These are phyloP conservation scores for Phytophthora fragariae DNA, from an alignment of 352 stramenopile species.

Conservation along the genomic window DNA sequence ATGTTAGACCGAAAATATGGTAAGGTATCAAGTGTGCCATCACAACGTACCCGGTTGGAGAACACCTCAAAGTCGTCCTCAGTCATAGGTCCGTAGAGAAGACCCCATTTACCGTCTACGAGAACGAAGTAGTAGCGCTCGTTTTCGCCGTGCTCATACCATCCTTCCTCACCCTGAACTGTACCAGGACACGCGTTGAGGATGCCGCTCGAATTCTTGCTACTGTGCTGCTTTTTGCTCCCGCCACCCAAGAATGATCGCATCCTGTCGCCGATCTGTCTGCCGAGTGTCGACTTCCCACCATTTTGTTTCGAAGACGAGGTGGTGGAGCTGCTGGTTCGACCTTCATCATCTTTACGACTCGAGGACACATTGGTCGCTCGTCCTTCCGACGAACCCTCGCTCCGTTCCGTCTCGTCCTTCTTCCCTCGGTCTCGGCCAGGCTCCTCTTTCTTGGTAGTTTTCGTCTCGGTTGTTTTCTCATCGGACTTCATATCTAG, in stretches of 20 bases:
- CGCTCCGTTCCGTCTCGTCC: conserved; percentile 32
- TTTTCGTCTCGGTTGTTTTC: conserved; percentile 21
- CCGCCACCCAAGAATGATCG: conserved; percentile 75
- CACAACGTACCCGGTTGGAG: conserved; percentile 66
- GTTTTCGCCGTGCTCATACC: conserved; percentile 89
- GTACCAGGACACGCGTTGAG: conserved; percentile 83
- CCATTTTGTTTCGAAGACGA: conserved; percentile 38
- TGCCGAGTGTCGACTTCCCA: conserved; percentile 59
- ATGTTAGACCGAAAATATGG: neutral
- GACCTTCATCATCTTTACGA: conserved; percentile 69
- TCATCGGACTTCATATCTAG: conserved; percentile 47
- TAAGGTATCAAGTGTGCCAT: neutral
- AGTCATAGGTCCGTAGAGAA: conserved; percentile 87
- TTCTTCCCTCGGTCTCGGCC: conserved; percentile 30
- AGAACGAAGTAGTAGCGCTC: conserved; percentile 90
- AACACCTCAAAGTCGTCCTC: conserved; percentile 86
- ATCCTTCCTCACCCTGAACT: conserved; percentile 85
- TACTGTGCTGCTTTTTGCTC: conserved; percentile 69
- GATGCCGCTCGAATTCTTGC: conserved; percentile 80
- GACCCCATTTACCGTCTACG: conserved; percentile 84
- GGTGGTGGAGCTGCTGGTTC: conserved; percentile 36
- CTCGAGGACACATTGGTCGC: conserved; percentile 31
- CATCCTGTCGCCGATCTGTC: conserved; percentile 86
- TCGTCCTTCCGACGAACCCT: conserved; percentile 35
- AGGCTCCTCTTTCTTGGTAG: conserved; percentile 31